Base-by-base conservation (phyloP, 2,329 filamentous ascomycete genomes). In the Phoma sp. region DNA sequence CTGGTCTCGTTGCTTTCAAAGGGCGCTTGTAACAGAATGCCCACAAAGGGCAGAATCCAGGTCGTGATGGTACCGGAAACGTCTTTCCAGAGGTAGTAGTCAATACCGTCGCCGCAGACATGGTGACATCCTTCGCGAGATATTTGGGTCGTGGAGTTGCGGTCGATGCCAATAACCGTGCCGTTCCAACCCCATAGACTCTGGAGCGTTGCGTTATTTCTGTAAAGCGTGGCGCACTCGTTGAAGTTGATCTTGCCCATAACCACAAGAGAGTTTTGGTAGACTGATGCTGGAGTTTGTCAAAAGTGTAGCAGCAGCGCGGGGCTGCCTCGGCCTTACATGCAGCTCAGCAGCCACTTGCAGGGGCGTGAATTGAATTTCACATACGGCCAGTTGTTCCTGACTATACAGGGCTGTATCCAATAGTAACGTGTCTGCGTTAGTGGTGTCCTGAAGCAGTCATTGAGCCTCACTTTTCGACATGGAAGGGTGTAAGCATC, bases 1-100 rank as follows among this genome's bases (percentile, higher is more conserved):
- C 58, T 67, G 37, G 71, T 66, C 2, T 66, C 67, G 55, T 78
- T 78, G 57, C 76, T 77, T 37, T 76, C 74, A 48, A 77, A 78
- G 0, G 76, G 76, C 15, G 75, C 76, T 50, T 78, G 76, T 1
- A 77, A 55, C 1, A 78, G 49, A 2, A 74, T 73, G 15, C 76
- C 75, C 0, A 77, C 62, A 6, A 77, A 63, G 0, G 76, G 76
- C 6, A 78, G 49, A 8, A 78, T 68, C 75, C 76, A 78, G 4
- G 75, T 77, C 2, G 74, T 77, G 36, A 78, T 76, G 1, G 75
- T 75, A 8, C 45, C 56, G 1, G 70, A 72, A 0, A 63, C 62
- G 21, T 66, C 63, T 1, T 45, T 47, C 75, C 75, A 77, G 0
- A 62, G 55, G 48, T 77, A 77, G n/a, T 60, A 68, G 37, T 71